Percentiles rank a stretch among this genome's conserved stretches.
Evolutionary conservation across 2,329 filamentous ascomycete genomes (phyloP).

Genomic region (Myriosclerotinia scirpicola): DNA sequence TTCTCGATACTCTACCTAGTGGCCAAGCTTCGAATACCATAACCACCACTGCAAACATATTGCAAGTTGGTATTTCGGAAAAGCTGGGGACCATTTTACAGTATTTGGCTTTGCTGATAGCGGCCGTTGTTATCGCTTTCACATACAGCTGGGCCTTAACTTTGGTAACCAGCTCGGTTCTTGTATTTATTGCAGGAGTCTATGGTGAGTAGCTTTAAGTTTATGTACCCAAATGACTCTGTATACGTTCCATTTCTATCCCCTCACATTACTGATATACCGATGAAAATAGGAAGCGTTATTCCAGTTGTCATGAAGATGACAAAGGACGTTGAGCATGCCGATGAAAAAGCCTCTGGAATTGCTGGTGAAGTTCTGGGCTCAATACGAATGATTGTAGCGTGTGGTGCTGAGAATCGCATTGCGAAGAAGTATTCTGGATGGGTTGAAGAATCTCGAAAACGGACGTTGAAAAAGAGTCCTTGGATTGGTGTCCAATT

Average conservation of each 20-base stretch:
- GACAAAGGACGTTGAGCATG: conserved; percentile 47
- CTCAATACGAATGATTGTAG: conserved; percentile 61
- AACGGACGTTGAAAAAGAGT: conserved; percentile 50
- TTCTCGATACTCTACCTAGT: conserved; percentile 64
- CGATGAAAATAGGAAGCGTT: conserved; percentile 37
- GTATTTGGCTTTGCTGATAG: conserved; percentile 52
- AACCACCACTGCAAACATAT: conserved; percentile 62
- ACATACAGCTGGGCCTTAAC: conserved; percentile 59
- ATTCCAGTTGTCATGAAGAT: conserved; percentile 57
- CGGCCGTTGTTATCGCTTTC: conserved; percentile 57
- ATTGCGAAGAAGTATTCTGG: conserved; percentile 54
- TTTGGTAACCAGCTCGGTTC: conserved; percentile 56
- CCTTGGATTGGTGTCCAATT: conserved; percentile 56
- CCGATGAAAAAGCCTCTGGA: conserved; percentile 58
- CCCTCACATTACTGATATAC: background rate
- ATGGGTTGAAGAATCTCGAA: conserved; percentile 56
- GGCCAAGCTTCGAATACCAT: conserved; percentile 46
- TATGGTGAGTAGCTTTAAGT: conserved; percentile 39
- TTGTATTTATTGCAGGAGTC: conserved; percentile 56
- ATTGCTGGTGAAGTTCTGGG: conserved; percentile 62
- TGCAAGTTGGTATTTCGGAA: conserved; percentile 66
- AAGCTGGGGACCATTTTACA: conserved; percentile 61
- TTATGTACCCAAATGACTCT: background rate
- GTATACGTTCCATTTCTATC: background rate
- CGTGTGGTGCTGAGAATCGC: conserved; percentile 59